Percentiles rank a stretch among this genome's conserved stretches.
Conservation (phyloP, 2,329 filamentous ascomycete genomes). For the Monilinia polystroma region DNA sequence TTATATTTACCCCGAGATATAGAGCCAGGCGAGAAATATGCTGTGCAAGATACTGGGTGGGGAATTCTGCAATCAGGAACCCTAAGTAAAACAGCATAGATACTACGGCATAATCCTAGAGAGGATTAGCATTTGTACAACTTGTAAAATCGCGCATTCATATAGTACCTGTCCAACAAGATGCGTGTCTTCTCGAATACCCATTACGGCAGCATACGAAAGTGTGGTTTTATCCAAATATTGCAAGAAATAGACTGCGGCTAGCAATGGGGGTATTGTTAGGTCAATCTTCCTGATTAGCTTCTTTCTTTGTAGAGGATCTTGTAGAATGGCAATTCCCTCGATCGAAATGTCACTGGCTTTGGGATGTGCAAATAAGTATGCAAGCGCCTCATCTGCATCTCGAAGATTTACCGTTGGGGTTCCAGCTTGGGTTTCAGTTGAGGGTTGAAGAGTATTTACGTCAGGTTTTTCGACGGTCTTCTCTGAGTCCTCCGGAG, state of each 20-base stretch:
- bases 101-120: neutral
- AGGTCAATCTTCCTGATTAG: constrained; percentile 60
- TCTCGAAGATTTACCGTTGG: constrained; percentile 28
- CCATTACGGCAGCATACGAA: constrained; percentile 36
- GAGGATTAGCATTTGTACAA: neutral
- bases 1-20: constrained; percentile 32
- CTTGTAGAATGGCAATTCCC: constrained; percentile 35
- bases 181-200: constrained; percentile 30
- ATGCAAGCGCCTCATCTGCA: constrained; percentile 25
- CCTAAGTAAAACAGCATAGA: neutral
- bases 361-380: constrained; percentile 24
- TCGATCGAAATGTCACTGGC: constrained; percentile 33
- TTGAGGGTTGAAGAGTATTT: neutral
- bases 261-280: constrained; percentile 64
- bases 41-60: constrained; percentile 31
- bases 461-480: neutral
- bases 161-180: constrained; percentile 47
- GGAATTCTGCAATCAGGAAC: constrained; percentile 35
- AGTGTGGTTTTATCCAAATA: constrained; percentile 40
- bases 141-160: constrained; percentile 20
- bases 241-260: constrained; percentile 52
- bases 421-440: neutral
- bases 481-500: neutral
- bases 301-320: constrained; percentile 24
- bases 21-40: constrained; percentile 44